Percentiles rank a stretch among this genome's conserved stretches.
phyloP scores from a whole-genome alignment of 495 filamentous ascomycete species.

The Neurospora sp. region DNA sequence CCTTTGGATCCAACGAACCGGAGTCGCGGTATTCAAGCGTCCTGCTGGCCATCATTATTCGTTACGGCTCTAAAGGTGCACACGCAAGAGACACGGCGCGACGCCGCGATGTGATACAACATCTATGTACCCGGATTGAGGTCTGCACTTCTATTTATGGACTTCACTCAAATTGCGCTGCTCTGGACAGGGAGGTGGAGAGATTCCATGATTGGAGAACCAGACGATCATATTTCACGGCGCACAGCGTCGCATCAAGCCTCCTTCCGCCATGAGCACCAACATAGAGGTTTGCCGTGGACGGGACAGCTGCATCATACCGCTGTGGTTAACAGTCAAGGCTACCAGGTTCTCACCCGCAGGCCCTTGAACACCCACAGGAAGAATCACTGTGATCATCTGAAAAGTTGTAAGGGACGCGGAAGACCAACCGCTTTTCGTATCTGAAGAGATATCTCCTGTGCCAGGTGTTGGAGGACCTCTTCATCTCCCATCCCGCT shows the following conservation, averaged over 20 bases:
- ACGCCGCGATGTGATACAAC: conserved; percentile 10
- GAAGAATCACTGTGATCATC: not conserved
- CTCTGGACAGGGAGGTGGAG: not conserved
- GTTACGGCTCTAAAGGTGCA: not conserved
- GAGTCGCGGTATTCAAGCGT: not conserved
- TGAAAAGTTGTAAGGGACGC: not conserved
- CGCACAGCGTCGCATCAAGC: conserved; percentile 13
- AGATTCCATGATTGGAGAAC: conserved; percentile 6
- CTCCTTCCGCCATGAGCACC: conserved; percentile 7
- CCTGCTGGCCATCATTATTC: not conserved
- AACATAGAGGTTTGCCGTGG: conserved; percentile 4
- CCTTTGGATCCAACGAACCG: not conserved
- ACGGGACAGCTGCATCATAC: not conserved
- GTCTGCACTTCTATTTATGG: conserved; percentile 17
- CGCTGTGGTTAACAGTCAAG: not conserved
- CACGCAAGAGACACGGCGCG: conserved; percentile 8
- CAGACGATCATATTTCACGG: not conserved
- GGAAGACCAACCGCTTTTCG: not conserved
- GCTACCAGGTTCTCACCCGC: not conserved
- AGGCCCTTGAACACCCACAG: not conserved
- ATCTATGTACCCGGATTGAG: conserved; percentile 5
- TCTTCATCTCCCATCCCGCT: not conserved
- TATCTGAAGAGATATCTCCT: not conserved
- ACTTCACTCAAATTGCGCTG: conserved; percentile 6
- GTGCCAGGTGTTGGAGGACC: not conserved